Conservation (phyloP, 2,329 filamentous ascomycete species). For the Lasiodiplodia sp. region DNA sequence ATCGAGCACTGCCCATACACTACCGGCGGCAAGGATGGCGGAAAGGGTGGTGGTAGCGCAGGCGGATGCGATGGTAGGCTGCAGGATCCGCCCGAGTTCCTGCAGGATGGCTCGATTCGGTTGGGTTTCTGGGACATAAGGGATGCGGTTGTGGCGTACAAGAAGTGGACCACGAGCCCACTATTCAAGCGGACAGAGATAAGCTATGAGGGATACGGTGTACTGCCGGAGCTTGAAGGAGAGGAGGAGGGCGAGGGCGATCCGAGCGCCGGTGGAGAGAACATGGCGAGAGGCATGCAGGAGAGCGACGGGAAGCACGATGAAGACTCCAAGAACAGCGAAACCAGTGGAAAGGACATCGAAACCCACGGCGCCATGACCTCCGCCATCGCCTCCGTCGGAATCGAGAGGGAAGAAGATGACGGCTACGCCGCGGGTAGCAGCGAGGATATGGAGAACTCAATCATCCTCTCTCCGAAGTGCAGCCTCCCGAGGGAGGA, state of each 20-base stretch:
- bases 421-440: slow-evolving; percentile 5
- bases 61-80: not conserved
- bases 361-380: not conserved
- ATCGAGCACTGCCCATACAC: slow-evolving; percentile 11
- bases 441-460: not conserved
- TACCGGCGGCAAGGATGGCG: not conserved
- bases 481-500: not conserved
- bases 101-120: slow-evolving; percentile 5
- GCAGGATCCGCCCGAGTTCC: not conserved
- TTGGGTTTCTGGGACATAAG: slow-evolving; percentile 12
- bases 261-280: not conserved
- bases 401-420: slow-evolving; percentile 4
- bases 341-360: not conserved
- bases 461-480: not conserved
- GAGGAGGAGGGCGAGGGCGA: not conserved
- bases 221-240: slow-evolving; percentile 6
- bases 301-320: not conserved
- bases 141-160: not conserved
- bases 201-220: slow-evolving; percentile 1
- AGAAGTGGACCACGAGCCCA: not conserved
- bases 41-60: not conserved
- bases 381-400: too few relatives aligned
- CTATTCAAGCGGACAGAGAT: not conserved
- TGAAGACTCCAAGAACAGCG: not conserved
- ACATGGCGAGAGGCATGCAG: not conserved